Conservation (phyloP, 352 stramenopile genomes). For the Pythium rishiriense region DNA sequence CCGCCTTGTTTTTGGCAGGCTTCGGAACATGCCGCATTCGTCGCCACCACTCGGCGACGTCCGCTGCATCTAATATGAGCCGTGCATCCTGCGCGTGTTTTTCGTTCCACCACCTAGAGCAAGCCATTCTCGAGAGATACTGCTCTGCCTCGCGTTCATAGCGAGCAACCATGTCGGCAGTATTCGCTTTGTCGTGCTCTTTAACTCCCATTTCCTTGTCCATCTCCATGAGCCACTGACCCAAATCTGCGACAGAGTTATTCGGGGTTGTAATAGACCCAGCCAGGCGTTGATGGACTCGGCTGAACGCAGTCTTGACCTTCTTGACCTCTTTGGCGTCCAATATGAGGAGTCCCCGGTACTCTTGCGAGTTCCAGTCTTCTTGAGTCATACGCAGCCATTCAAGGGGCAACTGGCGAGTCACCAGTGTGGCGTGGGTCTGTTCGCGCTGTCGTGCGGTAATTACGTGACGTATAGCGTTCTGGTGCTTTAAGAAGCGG, state of each 20-base stretch:
- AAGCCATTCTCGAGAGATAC: conserved; percentile 13
- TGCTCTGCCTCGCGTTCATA: conserved; percentile 11
- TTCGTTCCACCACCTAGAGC: conserved; percentile 20
- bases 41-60: conserved; percentile 67
- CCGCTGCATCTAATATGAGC: conserved; percentile 24
- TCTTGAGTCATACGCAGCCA: conserved; percentile 61
- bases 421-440: background rate
- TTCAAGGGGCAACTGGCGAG: conserved; percentile 23
- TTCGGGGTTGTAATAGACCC: background rate
- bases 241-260: background rate
- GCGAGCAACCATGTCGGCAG: background rate
- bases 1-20: conserved; percentile 3
- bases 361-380: conserved; percentile 42
- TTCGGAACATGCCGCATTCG: background rate
- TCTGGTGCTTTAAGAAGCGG: conserved; percentile 50
- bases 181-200: conserved; percentile 2
- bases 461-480: conserved; percentile 23
- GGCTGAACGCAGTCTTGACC: conserved; percentile 15
- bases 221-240: conserved; percentile 11
- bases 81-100: conserved; percentile 19
- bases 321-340: conserved; percentile 40
- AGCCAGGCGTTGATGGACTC: conserved; percentile 1
- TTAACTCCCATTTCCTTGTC: conserved; percentile 22
- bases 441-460: conserved; percentile 1
- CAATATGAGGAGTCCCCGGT: conserved; percentile 46